Base-by-base conservation (phyloP, 2,329 filamentous ascomycete species). In the Fusarium luffae region DNA sequence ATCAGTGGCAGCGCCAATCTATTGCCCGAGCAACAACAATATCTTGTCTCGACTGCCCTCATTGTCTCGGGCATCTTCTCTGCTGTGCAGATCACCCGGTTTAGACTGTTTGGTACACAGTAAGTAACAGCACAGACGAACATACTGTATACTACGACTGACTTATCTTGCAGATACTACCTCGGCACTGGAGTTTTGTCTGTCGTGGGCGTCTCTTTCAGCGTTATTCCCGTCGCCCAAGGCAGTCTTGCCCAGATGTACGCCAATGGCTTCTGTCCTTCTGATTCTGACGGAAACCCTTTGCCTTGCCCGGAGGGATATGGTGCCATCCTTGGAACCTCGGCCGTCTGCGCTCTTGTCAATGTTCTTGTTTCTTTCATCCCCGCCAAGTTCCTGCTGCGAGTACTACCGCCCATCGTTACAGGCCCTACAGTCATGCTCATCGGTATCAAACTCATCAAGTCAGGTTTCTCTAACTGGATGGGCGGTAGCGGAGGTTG, bases 231-330 rank as follows among this genome's bases (percentile, higher is more conserved):
- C 4, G 76, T 79, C 12, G 78, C 92, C 2, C 86, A 86, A 32
- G 91, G 92, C 48, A 91, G 89, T 6, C 87, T 96, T 43, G 77
- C 83, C 4, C 92, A 95, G 76, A 95, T 94, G 91, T 95, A 95
- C 77, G 82, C 82, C 49, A 92, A 90, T 60, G 92, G 92, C 7
- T 91, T 86, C 76, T 92, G 89, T 67, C 86, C 87, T 3, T 82
- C 81, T 0, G 87, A 85, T 58, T 83, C 83, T 1, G 84, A 89
- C 54, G 92, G 92, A 41, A 89, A 84, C n/a, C 85, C 83, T 43
- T 83, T 94, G 1, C 90, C 92, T 2, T 95, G 93, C 69, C 92
- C 92, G 0, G 85, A 91, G 50, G 93, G 90, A 2, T 95, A 94
- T 77, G 93, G 93, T 5, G 81, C 81, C 3, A 84, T 95, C 48